These are phyloP conservation scores for Jatropha podagrica DNA, from an alignment of 441 rosid species.

Conservation along the genomic window DNA sequence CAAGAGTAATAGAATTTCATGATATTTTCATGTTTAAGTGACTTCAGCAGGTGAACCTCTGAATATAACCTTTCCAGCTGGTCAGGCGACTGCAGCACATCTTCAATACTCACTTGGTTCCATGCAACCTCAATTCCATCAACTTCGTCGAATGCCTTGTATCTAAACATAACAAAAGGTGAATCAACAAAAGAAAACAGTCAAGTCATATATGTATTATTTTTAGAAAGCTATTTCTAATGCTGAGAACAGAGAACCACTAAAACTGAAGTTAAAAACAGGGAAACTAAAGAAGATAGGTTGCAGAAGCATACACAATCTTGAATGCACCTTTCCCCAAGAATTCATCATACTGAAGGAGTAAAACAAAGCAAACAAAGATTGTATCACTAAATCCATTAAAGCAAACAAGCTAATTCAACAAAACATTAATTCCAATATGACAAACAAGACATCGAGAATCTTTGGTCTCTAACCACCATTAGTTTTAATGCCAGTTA, in stretches of 20 bases:
- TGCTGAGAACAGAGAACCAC: background rate
- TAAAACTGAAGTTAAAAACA: background rate
- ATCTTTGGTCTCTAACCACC: background rate
- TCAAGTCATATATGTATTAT: background rate
- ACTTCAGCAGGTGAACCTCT: conserved; percentile 68
- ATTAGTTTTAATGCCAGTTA: background rate
- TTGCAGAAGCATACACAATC: conserved; percentile 68
- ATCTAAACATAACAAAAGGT: conserved; percentile 35
- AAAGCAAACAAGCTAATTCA: background rate
- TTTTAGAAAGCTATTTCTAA: background rate
- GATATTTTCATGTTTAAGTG: conserved; percentile 66
- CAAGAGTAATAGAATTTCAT: conserved; percentile 64
- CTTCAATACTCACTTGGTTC: conserved; percentile 67
- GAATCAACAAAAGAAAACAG: conserved; percentile 11
- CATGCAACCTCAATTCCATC: conserved; percentile 87
- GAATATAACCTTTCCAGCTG: conserved; percentile 66
- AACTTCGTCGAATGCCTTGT: conserved; percentile 74
- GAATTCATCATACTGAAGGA: conserved; percentile 62
- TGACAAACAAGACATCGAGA: background rate
- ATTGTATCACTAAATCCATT: conserved; percentile 4
- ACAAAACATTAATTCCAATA: conserved; percentile 9
- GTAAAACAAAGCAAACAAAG: conserved; percentile 15
- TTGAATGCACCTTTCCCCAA: conserved; percentile 92
- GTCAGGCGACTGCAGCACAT: conserved; percentile 61
- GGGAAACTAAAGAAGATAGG: conserved; percentile 21